Evolutionary conservation across 345 rosid genomes (phyloP).

Genomic region (Mercurialis annua): DNA sequence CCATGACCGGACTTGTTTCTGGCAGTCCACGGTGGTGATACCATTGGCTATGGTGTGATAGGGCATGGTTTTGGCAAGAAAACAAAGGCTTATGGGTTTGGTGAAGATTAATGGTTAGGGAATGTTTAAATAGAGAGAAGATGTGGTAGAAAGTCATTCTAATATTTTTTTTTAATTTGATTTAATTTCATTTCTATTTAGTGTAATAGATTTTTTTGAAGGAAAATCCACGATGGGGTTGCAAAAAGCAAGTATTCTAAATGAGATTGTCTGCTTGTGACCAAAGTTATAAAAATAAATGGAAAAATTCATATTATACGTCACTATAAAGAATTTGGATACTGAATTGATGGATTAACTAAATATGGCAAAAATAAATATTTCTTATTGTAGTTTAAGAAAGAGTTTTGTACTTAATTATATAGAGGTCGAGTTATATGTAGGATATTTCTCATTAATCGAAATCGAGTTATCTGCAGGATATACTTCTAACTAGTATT

Average conservation of each 20-base stretch:
- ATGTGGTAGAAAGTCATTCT: not conserved
- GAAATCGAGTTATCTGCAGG: too few species aligned
- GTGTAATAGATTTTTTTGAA: not conserved
- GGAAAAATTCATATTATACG: not conserved
- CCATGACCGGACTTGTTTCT: conserved; percentile 81
- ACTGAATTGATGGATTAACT: conserved; percentile 1
- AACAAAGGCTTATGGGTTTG: conserved; percentile 17
- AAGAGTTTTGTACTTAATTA: too few species aligned
- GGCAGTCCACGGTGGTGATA: conserved; percentile 63
- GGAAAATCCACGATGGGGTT: not conserved
- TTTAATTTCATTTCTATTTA: not conserved
- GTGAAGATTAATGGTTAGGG: conserved; percentile 8
- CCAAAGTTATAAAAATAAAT: not conserved
- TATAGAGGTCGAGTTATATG: too few species aligned
- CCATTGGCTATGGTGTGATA: conserved; percentile 34
- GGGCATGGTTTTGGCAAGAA: conserved; percentile 28
- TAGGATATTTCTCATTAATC: too few species aligned
- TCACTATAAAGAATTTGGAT: not conserved
- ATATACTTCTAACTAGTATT: too few species aligned
- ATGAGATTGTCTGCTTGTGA: not conserved
- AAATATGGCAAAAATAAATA: too few species aligned
- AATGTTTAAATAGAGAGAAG: conserved; percentile 18
- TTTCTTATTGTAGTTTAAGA: too few species aligned
- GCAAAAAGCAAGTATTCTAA: not conserved
- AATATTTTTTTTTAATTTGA: not conserved